Conservation (phyloP, 139 green algal genomes). For the Tetratostichococcus sp. region DNA sequence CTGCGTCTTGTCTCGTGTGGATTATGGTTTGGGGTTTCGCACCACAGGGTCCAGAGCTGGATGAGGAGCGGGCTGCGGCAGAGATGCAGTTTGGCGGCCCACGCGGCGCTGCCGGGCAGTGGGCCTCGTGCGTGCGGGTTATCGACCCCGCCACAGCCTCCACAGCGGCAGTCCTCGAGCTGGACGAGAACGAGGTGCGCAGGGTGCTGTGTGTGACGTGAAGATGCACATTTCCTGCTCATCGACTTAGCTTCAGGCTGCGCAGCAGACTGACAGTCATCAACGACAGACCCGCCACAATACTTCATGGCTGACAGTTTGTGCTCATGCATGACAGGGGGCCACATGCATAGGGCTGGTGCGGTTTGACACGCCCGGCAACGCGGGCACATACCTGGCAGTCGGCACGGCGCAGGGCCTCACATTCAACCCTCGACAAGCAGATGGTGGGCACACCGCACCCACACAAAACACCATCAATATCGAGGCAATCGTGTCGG, state of each 20-base stretch:
- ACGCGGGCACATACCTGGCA: conserved; percentile 54
- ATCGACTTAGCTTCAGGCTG: no score
- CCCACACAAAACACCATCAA: no score
- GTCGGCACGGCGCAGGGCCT: conserved; percentile 82
- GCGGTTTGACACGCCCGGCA: conserved; percentile 42
- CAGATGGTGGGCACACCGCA: conserved; percentile 39
- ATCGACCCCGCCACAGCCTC: conserved; percentile 69
- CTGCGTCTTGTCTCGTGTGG: conserved; percentile 9
- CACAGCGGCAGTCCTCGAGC: conserved; percentile 48
- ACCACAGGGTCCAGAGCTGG: conserved; percentile 64
- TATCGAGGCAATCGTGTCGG: no score
- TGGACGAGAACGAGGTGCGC: conserved; percentile 80
- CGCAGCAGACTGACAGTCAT: background rate
- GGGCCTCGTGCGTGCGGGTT: conserved; percentile 87
- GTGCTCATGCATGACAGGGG: background rate
- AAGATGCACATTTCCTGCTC: no score
- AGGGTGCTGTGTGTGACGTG: no score
- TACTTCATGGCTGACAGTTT: no score
- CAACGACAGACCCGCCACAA: no score
- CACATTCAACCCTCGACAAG: conserved; percentile 74
- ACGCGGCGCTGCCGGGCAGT: conserved; percentile 63
- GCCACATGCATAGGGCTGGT: conserved; percentile 70
- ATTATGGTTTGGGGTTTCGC: no score
- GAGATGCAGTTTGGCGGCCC: conserved; percentile 80
- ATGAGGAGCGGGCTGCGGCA: conserved; percentile 60